Percentiles rank a stretch among this genome's conserved stretches.
These are phyloP conservation scores for Colletotrichum lentis DNA, from an alignment of 2,329 filamentous ascomycete species.

Conservation along the genomic window DNA sequence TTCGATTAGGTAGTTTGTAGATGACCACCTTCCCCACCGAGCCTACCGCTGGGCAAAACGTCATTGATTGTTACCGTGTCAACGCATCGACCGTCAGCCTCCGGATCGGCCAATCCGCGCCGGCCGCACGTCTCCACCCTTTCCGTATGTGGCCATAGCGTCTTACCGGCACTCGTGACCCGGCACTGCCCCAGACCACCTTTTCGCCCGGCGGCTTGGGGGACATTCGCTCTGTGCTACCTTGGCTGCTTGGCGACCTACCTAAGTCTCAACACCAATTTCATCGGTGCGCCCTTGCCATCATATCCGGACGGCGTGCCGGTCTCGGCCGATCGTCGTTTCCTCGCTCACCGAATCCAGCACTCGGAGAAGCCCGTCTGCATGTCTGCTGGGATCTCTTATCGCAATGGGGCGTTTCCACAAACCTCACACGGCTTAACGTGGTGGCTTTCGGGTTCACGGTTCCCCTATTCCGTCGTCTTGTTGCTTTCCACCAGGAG, in stretches of 20 bases:
- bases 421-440: background rate
- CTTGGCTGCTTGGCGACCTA: too few relatives aligned
- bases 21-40: conserved; percentile 2
- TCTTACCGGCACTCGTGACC: conserved; percentile 30
- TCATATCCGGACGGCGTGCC: conserved; percentile 4
- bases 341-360: conserved; percentile 1
- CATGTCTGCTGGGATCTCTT: background rate
- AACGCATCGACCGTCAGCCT: conserved; percentile 6
- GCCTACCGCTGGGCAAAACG: conserved; percentile 25
- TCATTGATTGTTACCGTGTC: background rate
- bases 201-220: conserved; percentile 29
- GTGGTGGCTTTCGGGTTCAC: background rate
- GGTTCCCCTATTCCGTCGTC: background rate
- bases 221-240: background rate
- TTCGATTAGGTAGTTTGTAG: background rate
- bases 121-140: conserved; percentile 15
- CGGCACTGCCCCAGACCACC: conserved; percentile 26
- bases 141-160: conserved; percentile 28
- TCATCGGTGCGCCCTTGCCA: conserved; percentile 5
- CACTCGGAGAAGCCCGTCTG: conserved; percentile 17
- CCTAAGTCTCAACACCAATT: conserved; percentile 1
- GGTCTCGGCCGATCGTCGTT: conserved; percentile 4
- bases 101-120: conserved; percentile 31
- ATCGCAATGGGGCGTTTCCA: background rate
- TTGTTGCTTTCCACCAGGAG: background rate